A percentile compares a stretch with the other conserved stretches of the same genome.
These are phyloP conservation scores for Sclerotinia trifoliorum DNA, from an alignment of 2,329 filamentous ascomycete species.

Conservation along the genomic window DNA sequence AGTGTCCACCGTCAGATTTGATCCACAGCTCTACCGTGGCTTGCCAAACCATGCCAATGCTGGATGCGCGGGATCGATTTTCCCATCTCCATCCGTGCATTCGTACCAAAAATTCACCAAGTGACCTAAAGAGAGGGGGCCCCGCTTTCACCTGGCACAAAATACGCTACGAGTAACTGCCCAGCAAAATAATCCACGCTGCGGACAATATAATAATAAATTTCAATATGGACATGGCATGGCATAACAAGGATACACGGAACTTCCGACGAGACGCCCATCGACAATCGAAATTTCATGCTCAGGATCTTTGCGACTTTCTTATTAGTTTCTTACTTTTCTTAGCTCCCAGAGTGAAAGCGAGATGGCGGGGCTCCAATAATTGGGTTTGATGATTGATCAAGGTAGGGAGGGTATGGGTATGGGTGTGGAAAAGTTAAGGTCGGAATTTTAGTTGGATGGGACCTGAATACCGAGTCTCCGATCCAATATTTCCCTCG, in stretches of 20 bases:
- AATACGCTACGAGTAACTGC: too few species aligned
- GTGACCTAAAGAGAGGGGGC: conserved; percentile 11
- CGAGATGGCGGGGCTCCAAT: neutral
- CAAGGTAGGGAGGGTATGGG: too few species aligned
- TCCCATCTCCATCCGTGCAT: conserved; percentile 14
- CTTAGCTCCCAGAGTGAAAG: neutral
- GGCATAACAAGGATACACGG: neutral
- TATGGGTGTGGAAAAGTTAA: neutral
- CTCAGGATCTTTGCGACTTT: neutral
- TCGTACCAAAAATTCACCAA: neutral
- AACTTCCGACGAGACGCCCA: conserved; percentile 8
- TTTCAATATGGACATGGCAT: neutral
- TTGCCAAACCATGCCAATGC: neutral
- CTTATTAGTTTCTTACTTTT: too few species aligned
- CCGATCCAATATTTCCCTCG: neutral
- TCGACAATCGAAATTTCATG: conserved; percentile 12
- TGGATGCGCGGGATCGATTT: conserved; percentile 13
- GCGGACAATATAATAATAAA: too few species aligned
- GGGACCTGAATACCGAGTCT: neutral
- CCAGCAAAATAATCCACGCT: too few species aligned
- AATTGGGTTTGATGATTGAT: too few species aligned
- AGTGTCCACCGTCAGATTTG: neutral
- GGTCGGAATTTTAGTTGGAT: neutral
- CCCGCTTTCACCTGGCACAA: neutral
- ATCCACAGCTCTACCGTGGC: neutral